Evolutionary conservation across 371 early-diverging fungal species (phyloP).

Genomic region (Mucor piriformis): DNA sequence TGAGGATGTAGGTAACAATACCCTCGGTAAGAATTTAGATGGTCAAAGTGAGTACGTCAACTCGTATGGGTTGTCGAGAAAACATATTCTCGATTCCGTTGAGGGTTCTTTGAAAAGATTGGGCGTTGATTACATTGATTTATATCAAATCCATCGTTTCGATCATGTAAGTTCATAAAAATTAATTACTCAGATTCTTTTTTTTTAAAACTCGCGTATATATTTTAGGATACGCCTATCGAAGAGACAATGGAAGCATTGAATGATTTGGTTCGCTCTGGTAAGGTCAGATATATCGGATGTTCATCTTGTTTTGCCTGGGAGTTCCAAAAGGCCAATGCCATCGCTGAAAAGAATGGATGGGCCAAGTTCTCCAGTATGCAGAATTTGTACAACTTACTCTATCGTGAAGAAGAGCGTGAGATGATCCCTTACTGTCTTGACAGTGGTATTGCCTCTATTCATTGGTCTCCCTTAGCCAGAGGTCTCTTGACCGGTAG

Average conservation of each 20-base stretch:
- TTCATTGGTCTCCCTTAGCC: constrained; percentile 48
- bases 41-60: constrained; percentile 24
- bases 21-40: not conserved
- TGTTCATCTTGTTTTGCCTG: constrained; percentile 32
- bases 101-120: constrained; percentile 53
- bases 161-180: constrained; percentile 25
- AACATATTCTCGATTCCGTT: constrained; percentile 52
- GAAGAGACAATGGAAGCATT: constrained; percentile 57
- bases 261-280: constrained; percentile 44
- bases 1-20: not conserved
- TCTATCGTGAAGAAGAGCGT: constrained; percentile 60
- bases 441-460: constrained; percentile 37
- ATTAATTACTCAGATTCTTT: no score
- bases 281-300: constrained; percentile 52
- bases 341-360: constrained; percentile 43
- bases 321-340: constrained; percentile 30
- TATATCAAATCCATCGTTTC: constrained; percentile 57
- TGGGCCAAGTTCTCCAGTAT: constrained; percentile 51
- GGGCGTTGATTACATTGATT: constrained; percentile 59
- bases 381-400: constrained; percentile 46
- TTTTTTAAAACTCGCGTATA: no score
- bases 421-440: constrained; percentile 50
- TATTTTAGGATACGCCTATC: constrained; percentile 34
- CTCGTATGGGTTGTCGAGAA: constrained; percentile 45
- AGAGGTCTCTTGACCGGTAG: constrained; percentile 23